Conservation (phyloP, 2,329 filamentous ascomycete genomes). For the Didymella pomorum region DNA sequence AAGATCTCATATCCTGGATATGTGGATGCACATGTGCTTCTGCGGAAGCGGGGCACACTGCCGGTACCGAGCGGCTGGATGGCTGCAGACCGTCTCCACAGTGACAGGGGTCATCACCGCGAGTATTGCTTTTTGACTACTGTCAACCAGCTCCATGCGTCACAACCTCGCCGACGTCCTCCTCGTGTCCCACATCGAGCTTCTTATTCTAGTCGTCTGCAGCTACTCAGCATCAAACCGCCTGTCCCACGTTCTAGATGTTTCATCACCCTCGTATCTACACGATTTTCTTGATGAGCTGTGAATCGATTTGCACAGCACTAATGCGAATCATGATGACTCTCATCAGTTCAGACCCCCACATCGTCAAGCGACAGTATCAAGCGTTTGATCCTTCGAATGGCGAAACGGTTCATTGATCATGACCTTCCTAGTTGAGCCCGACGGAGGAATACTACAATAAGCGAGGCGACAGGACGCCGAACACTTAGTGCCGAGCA, state of each 20-base stretch:
- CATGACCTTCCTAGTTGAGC: background rate
- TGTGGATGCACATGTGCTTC: conserved; percentile 35
- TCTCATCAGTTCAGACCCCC: background rate
- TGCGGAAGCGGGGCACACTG: conserved; percentile 39
- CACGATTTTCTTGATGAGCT: background rate
- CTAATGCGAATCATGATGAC: background rate
- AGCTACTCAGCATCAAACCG: conserved; percentile 19
- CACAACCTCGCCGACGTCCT: conserved; percentile 28
- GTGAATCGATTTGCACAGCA: background rate
- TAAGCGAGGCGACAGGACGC: background rate
- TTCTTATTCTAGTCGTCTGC: conserved; percentile 26
- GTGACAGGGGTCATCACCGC: conserved; percentile 19
- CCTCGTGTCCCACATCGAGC: conserved; percentile 22
- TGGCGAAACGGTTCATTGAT: background rate
- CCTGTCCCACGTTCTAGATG: conserved; percentile 19
- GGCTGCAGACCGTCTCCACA: conserved; percentile 15
- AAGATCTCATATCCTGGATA: conserved; percentile 30
- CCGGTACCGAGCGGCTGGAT: conserved; percentile 33
- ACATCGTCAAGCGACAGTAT: background rate
- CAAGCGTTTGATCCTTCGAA: background rate
- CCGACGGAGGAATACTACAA: background rate
- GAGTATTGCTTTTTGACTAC: conserved; percentile 20
- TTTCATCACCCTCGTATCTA: conserved; percentile 9
- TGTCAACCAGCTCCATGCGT: conserved; percentile 14
- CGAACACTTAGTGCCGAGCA: conserved; percentile 1